These are phyloP conservation scores for Phialophora chinensis DNA, from an alignment of 2,329 filamentous ascomycete species.

Conservation along the genomic window DNA sequence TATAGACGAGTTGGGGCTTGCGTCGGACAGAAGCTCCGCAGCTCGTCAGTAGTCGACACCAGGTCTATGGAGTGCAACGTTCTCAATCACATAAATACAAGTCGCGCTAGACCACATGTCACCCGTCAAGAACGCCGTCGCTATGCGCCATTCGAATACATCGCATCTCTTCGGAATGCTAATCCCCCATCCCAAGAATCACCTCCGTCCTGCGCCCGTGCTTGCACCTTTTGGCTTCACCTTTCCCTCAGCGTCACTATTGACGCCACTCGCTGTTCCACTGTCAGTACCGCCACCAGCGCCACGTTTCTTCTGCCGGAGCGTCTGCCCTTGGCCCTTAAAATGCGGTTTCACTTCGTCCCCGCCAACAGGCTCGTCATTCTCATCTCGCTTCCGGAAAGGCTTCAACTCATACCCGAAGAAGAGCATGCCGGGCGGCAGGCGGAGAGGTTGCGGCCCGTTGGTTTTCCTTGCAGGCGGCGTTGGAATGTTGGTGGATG, in stretches of 20 bases:
- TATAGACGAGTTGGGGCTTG: neutral
- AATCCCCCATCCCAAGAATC: neutral
- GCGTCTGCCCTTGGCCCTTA: conserved; percentile 81
- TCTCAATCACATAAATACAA: neutral
- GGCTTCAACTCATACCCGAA: conserved; percentile 95
- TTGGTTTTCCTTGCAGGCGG: conserved; percentile 63
- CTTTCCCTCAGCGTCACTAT: conserved; percentile 43
- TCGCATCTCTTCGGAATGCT: neutral
- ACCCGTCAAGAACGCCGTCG: conserved; percentile 21
- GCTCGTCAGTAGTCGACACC: neutral
- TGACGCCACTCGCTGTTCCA: conserved; percentile 47
- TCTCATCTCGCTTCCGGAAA: conserved; percentile 76
- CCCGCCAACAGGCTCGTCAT: conserved; percentile 67
- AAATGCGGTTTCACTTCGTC: conserved; percentile 75
- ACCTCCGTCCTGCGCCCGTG: conserved; percentile 14
- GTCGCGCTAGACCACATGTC: neutral
- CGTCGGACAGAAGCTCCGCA: neutral
- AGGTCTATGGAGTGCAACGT: neutral
- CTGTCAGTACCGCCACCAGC: conserved; percentile 33
- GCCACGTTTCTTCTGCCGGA: conserved; percentile 75
- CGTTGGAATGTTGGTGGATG: conserved; percentile 55
- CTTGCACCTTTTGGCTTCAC: conserved; percentile 19
- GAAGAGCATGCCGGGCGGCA: conserved; percentile 90
- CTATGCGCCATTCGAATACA: conserved; percentile 16
- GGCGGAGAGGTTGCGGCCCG: conserved; percentile 81